phyloP scores from a whole-genome alignment of 116 monocot genomes.

The Cymodocea nodosa region DNA sequence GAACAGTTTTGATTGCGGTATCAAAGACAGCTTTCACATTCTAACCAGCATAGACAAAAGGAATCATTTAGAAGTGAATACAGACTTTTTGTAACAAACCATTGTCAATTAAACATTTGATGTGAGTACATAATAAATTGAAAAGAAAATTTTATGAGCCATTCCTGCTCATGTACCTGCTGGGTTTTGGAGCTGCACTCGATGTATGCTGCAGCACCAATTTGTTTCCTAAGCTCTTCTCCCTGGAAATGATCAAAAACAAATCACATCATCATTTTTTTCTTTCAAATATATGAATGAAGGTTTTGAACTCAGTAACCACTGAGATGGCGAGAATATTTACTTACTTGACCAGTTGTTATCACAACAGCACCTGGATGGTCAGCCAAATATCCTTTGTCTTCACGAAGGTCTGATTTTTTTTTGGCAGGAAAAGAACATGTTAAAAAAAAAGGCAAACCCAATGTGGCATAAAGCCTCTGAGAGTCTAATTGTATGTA shows the following conservation, averaged over 20 bases:
- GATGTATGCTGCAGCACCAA: conserved; percentile 27
- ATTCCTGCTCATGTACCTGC: conserved; percentile 12
- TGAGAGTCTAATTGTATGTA: neutral
- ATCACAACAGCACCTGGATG: conserved; percentile 61
- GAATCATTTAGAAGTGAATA: neutral
- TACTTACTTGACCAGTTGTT: conserved; percentile 51
- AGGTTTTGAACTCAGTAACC: neutral
- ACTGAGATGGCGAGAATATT: neutral
- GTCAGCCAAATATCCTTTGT: conserved; percentile 71
- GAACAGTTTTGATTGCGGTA: conserved; percentile 44
- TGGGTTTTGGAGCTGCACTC: conserved; percentile 29
- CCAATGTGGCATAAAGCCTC: no score
- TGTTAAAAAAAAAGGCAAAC: neutral
- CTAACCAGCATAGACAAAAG: conserved; percentile 9
- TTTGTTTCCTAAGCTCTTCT: conserved; percentile 39
- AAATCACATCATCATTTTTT: neutral
- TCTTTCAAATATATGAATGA: neutral
- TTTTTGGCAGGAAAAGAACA: neutral
- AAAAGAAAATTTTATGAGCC: neutral
- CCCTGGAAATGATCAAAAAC: conserved; percentile 11
- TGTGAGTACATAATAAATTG: no score
- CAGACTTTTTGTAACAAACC: no score
- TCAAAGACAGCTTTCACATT: conserved; percentile 47
- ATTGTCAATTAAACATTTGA: no score
- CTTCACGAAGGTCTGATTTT: conserved; percentile 68